phyloP scores from a whole-genome alignment of 192 early-diverging fungal genomes.

The Coemansia sp. region DNA sequence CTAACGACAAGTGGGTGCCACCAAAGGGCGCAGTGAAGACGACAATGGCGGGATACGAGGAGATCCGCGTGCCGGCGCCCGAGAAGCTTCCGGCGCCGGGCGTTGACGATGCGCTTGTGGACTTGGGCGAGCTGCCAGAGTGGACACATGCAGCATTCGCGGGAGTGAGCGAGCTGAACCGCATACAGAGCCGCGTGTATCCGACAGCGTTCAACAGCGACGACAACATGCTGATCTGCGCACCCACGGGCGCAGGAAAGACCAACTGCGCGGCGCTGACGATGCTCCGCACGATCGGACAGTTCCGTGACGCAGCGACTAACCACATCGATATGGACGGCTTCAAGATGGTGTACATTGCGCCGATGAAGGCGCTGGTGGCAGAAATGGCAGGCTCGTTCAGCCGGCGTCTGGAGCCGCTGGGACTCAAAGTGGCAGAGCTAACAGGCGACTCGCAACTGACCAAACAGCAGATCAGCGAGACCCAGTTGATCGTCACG shows the following conservation, averaged over 20 bases:
- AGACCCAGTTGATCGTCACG: slow-evolving; percentile 96
- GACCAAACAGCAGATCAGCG: slow-evolving; percentile 94
- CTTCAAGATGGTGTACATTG: slow-evolving; percentile 99
- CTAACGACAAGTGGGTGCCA: slow-evolving; percentile 90
- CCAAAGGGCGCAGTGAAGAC: slow-evolving; percentile 92
- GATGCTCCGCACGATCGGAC: slow-evolving; percentile 83
- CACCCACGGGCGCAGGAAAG: slow-evolving; percentile 98
- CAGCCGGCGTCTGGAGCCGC: slow-evolving; percentile 64
- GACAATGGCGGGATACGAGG: slow-evolving; percentile 88
- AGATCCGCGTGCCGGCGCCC: slow-evolving; percentile 92
- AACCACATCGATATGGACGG: slow-evolving; percentile 73
- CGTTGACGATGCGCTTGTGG: slow-evolving; percentile 63
- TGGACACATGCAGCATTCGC: slow-evolving; percentile 83
- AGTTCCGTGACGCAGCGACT: slow-evolving; percentile 70
- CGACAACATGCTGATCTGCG: slow-evolving; percentile 95
- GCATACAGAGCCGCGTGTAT: slow-evolving; percentile 87
- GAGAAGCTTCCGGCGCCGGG: slow-evolving; percentile 61
- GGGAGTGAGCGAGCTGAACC: slow-evolving; percentile 72
- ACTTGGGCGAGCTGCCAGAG: slow-evolving; percentile 65
- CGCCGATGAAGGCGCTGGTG: slow-evolving; percentile 99
- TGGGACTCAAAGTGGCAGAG: slow-evolving; percentile 90
- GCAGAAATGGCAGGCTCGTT: slow-evolving; percentile 97
- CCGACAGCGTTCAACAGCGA: slow-evolving; percentile 84
- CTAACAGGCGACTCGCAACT: slow-evolving; percentile 95
- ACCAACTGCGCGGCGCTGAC: slow-evolving; percentile 98